phyloP scores from a whole-genome alignment of 2,329 filamentous ascomycete genomes.

The Fusarium incarnatum region DNA sequence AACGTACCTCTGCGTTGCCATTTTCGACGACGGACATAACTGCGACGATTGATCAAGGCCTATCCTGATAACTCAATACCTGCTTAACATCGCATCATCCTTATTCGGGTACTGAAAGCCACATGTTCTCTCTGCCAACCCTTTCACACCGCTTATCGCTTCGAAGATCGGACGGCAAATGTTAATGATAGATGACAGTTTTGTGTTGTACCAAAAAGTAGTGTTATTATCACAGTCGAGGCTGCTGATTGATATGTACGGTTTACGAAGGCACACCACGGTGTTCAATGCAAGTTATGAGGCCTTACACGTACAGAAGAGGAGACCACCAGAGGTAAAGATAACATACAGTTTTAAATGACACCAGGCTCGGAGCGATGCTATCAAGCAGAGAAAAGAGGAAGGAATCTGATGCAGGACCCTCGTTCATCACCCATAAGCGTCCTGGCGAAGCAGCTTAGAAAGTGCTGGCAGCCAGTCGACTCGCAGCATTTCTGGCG shows the following conservation, averaged over 20 bases:
- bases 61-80: neutral
- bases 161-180: conserved; percentile 25
- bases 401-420: conserved; percentile 36
- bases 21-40: neutral
- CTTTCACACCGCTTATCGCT: conserved; percentile 31
- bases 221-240: conserved; percentile 14
- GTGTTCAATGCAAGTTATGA: conserved; percentile 15
- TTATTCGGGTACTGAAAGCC: conserved; percentile 1
- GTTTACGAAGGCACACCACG: conserved; percentile 26
- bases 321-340: neutral
- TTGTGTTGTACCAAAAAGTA: conserved; percentile 6
- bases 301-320: conserved; percentile 15
- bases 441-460: conserved; percentile 54
- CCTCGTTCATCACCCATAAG: conserved; percentile 30
- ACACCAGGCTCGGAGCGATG: conserved; percentile 43
- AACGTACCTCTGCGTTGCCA: neutral
- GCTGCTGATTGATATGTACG: conserved; percentile 3
- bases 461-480: conserved; percentile 94
- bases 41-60: neutral
- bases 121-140: neutral
- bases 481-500: conserved; percentile 93
- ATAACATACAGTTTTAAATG: conserved; percentile 38
- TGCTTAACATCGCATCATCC: conserved; percentile 17
- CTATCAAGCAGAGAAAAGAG: conserved; percentile 40
- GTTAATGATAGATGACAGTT: conserved; percentile 27